These are phyloP conservation scores for Myriangium duriaei DNA, from an alignment of 2,329 filamentous ascomycete genomes.

Conservation along the genomic window DNA sequence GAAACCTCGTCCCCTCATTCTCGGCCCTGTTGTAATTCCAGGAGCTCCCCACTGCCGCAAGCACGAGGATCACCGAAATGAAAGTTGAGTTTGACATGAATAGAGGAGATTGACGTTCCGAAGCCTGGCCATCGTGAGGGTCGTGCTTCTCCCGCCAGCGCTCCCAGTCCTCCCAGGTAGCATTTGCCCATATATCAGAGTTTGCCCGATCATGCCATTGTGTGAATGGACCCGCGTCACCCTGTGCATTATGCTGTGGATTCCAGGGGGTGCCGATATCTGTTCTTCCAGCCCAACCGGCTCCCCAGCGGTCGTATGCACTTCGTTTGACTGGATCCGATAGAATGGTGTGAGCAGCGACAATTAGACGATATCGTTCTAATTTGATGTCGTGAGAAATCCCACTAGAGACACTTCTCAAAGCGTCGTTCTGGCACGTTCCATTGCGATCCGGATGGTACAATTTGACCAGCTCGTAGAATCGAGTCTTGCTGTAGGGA, in stretches of 20 bases:
- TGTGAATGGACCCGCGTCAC: slow-evolving; percentile 21
- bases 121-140: slow-evolving; percentile 17
- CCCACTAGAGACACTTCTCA: slow-evolving; percentile 28
- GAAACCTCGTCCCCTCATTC: slow-evolving; percentile 46
- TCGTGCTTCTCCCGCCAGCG: slow-evolving; percentile 46
- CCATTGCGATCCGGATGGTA: slow-evolving; percentile 74
- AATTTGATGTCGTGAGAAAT: slow-evolving; percentile 52
- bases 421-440: slow-evolving; percentile 14
- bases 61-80: slow-evolving; percentile 54
- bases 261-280: slow-evolving; percentile 16
- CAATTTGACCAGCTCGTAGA: slow-evolving; percentile 84
- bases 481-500: slow-evolving; percentile 70
- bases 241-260: slow-evolving; percentile 18
- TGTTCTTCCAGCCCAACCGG: slow-evolving; percentile 57
- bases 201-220: slow-evolving; percentile 26
- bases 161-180: slow-evolving; percentile 97
- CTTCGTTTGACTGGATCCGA: slow-evolving; percentile 66
- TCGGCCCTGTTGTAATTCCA: slow-evolving; percentile 60
- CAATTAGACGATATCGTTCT: slow-evolving; percentile 82
- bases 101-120: slow-evolving; percentile 37
- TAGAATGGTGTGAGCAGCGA: slow-evolving; percentile 78
- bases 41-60: slow-evolving; percentile 57
- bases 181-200: slow-evolving; percentile 52
- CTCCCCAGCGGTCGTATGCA: slow-evolving; percentile 69
- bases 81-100: slow-evolving; percentile 74